Percentiles rank a stretch among this genome's conserved stretches.
These are phyloP conservation scores for Penicillium sp. DNA, from an alignment of 2,329 filamentous ascomycete genomes.

Conservation along the genomic window DNA sequence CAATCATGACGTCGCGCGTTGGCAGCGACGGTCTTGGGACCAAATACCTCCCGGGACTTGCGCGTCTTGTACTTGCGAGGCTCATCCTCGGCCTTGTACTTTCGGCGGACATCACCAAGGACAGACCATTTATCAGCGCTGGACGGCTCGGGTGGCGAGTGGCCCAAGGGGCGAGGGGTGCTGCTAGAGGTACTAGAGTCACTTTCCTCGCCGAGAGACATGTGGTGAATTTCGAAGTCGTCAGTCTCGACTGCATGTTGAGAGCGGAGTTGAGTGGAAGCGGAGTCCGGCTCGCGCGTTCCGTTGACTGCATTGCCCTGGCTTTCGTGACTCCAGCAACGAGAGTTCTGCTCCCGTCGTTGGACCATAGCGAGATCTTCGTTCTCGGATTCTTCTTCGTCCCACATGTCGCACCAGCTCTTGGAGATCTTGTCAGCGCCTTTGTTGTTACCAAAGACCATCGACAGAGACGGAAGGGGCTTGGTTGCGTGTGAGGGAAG, in stretches of 20 bases:
- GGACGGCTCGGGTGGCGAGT: conserved; percentile 59
- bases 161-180: conserved; percentile 49
- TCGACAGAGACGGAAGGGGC: conserved; percentile 69
- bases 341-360: conserved; percentile 63
- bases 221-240: conserved; percentile 19
- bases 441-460: conserved; percentile 72
- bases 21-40: conserved; percentile 49
- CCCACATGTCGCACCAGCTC: conserved; percentile 99
- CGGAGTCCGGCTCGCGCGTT: conserved; percentile 57
- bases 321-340: conserved; percentile 79
- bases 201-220: conserved; percentile 66
- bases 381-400: conserved; percentile 76
- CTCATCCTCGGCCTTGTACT: conserved; percentile 49
- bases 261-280: conserved; percentile 52
- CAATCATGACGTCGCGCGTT: conserved; percentile 47
- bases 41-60: conserved; percentile 54
- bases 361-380: conserved; percentile 63
- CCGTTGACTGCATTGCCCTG: conserved; percentile 55
- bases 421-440: conserved; percentile 77
- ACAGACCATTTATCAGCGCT: conserved; percentile 83
- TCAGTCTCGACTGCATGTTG: conserved; percentile 34
- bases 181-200: conserved; percentile 45
- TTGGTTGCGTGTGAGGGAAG: conserved; percentile 65
- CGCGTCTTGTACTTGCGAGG: conserved; percentile 67
- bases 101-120: conserved; percentile 79